phyloP scores from a whole-genome alignment of 2,329 filamentous ascomycete species.

The Huntiella decipiens region DNA sequence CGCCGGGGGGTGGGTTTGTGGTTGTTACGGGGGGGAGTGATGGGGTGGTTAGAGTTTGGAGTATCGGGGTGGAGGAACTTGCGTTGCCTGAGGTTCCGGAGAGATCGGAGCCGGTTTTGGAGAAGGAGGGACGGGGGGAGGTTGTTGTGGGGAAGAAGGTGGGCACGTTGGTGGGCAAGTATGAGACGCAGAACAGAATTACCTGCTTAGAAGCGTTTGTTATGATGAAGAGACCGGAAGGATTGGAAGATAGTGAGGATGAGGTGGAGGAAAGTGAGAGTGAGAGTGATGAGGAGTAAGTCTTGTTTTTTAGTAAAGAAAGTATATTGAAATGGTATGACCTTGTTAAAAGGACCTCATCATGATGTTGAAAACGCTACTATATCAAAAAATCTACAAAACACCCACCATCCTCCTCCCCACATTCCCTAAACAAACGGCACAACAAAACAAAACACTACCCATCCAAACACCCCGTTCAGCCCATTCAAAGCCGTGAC shows the following conservation, averaged over 20 bases:
- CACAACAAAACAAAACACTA: slow-evolving; percentile 86
- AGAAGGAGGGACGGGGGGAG: slow-evolving; percentile 9
- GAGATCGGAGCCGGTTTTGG: slow-evolving; percentile 16
- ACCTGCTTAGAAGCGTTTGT: slow-evolving; percentile 75
- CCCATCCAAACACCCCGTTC: slow-evolving; percentile 74
- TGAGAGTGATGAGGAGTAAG: slow-evolving; percentile 18
- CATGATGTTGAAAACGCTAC: not conserved
- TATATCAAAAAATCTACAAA: not conserved
- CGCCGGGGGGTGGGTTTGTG: slow-evolving; percentile 26
- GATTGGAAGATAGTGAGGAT: slow-evolving; percentile 33
- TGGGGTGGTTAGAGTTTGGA: slow-evolving; percentile 67
- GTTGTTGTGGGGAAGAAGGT: slow-evolving; percentile 19
- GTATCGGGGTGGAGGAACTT: slow-evolving; percentile 25
- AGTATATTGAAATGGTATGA: no score
- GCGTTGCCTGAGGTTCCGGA: slow-evolving; percentile 12
- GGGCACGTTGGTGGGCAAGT: slow-evolving; percentile 53
- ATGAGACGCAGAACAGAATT: slow-evolving; percentile 73
- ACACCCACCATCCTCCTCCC: slow-evolving; percentile 51
- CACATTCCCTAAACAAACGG: slow-evolving; percentile 91
- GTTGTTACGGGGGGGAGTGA: slow-evolving; percentile 68
- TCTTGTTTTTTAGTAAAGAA: no score
- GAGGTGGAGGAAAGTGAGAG: slow-evolving; percentile 23
- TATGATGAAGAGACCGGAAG: slow-evolving; percentile 53
- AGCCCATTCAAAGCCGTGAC: slow-evolving; percentile 42
- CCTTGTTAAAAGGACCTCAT: no score